Evolutionary conservation across 2,329 filamentous ascomycete species (phyloP).

Genomic region (Alternaria arbusti): DNA sequence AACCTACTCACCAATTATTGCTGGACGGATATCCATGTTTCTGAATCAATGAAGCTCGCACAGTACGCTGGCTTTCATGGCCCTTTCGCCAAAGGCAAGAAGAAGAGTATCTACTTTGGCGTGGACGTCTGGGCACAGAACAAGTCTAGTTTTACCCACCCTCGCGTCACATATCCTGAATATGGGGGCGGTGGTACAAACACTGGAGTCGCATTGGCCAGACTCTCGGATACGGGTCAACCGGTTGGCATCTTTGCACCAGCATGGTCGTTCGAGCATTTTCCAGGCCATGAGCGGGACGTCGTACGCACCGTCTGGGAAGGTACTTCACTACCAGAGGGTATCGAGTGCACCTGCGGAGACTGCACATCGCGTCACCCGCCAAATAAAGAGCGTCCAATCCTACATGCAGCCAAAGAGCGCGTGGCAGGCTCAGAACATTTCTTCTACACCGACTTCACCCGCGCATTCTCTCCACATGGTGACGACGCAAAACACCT

Average conservation of each 20-base stretch:
- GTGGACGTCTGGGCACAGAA: slow-evolving; percentile 58
- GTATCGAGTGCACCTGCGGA: slow-evolving; percentile 44
- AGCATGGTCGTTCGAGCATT: slow-evolving; percentile 57
- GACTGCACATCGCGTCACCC: slow-evolving; percentile 25
- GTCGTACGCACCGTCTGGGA: slow-evolving; percentile 48
- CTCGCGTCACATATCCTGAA: slow-evolving; percentile 47
- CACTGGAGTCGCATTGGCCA: slow-evolving; percentile 49
- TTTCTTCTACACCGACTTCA: slow-evolving; percentile 51
- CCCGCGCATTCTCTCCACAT: slow-evolving; percentile 36
- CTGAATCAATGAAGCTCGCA: slow-evolving; percentile 33
- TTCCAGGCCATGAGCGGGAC: slow-evolving; percentile 31
- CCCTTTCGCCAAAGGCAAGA: background rate
- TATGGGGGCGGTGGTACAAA: slow-evolving; percentile 51
- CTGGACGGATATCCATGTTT: slow-evolving; percentile 46
- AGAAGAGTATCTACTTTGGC: slow-evolving; percentile 48
- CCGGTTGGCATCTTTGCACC: slow-evolving; percentile 55
- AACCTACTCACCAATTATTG: slow-evolving; percentile 55
- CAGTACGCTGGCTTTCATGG: slow-evolving; percentile 4
- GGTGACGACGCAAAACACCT: slow-evolving; percentile 16
- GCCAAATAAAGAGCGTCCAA: slow-evolving; percentile 28
- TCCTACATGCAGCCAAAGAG: slow-evolving; percentile 37
- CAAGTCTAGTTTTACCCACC: slow-evolving; percentile 30
- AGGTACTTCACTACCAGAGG: slow-evolving; percentile 32
- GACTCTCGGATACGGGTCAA: slow-evolving; percentile 44
- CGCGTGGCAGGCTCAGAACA: slow-evolving; percentile 42